These are phyloP conservation scores for Chlamydomonas applanata DNA, from an alignment of 139 green algal species.

Conservation along the genomic window DNA sequence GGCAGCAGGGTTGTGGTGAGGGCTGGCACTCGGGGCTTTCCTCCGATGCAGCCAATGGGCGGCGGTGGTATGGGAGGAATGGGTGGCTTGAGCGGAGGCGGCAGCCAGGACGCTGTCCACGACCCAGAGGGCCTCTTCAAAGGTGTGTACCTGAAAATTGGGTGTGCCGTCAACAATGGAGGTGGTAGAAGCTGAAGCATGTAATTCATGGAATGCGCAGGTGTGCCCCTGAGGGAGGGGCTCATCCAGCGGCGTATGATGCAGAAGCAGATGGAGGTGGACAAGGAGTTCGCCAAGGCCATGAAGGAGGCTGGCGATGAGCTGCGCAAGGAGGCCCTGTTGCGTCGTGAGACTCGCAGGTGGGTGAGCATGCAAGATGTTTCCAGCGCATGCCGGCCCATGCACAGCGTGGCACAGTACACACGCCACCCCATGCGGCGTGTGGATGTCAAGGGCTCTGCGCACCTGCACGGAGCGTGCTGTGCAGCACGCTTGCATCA, in stretches of 20 bases:
- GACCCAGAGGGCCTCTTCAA: constrained; percentile 33
- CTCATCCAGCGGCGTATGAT: constrained; percentile 64
- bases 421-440: too few species aligned
- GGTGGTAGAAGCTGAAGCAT: too few species aligned
- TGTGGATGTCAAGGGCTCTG: too few species aligned
- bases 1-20: too few species aligned
- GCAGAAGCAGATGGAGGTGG: constrained; percentile 44
- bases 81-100: not conserved
- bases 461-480: too few species aligned
- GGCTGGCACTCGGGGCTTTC: too few species aligned
- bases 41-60: constrained; percentile 1
- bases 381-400: too few species aligned
- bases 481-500: too few species aligned
- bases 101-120: constrained; percentile 3
- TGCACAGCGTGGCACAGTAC: too few species aligned
- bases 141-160: not conserved
- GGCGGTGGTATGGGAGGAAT: not conserved
- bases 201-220: too few species aligned
- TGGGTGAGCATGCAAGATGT: not conserved
- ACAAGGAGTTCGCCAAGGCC: constrained; percentile 54
- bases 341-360: constrained; percentile 27
- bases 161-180: too few species aligned
- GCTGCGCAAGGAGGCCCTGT: constrained; percentile 39
- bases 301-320: constrained; percentile 54
- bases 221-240: constrained; percentile 21